These are phyloP conservation scores for Phytopythium cucurbitacearum DNA, from an alignment of 352 stramenopile genomes.

Conservation along the genomic window DNA sequence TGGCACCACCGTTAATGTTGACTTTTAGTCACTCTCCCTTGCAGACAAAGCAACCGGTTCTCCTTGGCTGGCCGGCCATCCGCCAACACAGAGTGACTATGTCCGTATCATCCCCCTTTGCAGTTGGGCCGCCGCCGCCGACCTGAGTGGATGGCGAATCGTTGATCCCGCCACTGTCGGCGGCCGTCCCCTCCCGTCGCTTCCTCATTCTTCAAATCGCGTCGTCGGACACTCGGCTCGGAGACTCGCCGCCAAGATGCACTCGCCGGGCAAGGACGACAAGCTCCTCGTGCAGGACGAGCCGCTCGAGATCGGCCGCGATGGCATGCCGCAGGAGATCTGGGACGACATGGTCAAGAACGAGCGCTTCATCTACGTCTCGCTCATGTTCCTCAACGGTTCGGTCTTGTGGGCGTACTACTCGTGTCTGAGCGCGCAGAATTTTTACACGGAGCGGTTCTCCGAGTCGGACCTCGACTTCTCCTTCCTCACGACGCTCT, in stretches of 20 bases:
- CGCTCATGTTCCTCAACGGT: slow-evolving; percentile 67
- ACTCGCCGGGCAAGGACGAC: slow-evolving; percentile 28
- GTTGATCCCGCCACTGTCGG: too few species aligned
- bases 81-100: too few species aligned
- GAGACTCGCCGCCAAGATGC: slow-evolving; percentile 6
- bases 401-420: slow-evolving; percentile 75
- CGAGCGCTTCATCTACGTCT: slow-evolving; percentile 50
- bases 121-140: too few species aligned
- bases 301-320: slow-evolving; percentile 13
- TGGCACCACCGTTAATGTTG: too few species aligned
- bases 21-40: too few species aligned
- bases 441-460: slow-evolving; percentile 54
- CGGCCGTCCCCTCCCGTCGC: too few species aligned
- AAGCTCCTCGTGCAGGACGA: slow-evolving; percentile 32
- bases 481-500: slow-evolving; percentile 46
- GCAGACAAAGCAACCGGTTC: too few species aligned
- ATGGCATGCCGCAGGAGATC: slow-evolving; percentile 54
- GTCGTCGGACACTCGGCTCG: neutral
- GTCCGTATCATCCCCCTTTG: too few species aligned
- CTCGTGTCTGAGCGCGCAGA: slow-evolving; percentile 63
- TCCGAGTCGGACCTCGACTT: slow-evolving; percentile 37
- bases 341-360: slow-evolving; percentile 53
- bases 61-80: too few species aligned
- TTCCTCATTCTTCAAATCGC: slow-evolving; percentile 10
- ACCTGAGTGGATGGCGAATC: too few species aligned